Conservation (phyloP, 2,329 filamentous ascomycete species). For the Ophiostoma australiae region DNA sequence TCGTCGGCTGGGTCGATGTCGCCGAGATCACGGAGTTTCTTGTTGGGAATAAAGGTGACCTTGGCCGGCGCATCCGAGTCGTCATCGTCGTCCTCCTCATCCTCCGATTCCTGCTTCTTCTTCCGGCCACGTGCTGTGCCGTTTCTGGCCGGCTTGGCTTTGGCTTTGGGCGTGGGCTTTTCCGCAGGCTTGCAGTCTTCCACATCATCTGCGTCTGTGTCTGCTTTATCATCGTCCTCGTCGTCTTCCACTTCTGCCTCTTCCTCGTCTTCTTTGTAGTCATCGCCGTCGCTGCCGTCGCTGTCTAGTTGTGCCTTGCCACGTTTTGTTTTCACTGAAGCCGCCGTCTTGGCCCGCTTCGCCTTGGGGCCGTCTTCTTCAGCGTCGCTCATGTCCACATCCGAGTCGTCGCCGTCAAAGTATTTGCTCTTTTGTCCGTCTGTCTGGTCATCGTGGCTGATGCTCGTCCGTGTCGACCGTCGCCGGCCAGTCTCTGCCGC, state of each 20-base stretch:
- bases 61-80: constrained; percentile 37
- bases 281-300: constrained; percentile 27
- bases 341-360: constrained; percentile 26
- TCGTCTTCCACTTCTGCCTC: constrained; percentile 26
- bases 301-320: constrained; percentile 25
- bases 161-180: constrained; percentile 23
- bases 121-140: not conserved
- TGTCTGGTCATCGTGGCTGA: constrained; percentile 30
- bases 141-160: constrained; percentile 23
- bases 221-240: constrained; percentile 28
- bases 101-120: not conserved
- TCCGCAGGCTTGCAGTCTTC: constrained; percentile 22
- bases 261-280: constrained; percentile 29
- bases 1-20: constrained; percentile 48
- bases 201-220: constrained; percentile 29
- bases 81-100: constrained; percentile 37
- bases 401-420: constrained; percentile 41
- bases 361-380: not conserved
- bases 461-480: constrained; percentile 46
- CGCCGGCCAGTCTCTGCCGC: constrained; percentile 33
- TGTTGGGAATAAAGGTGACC: constrained; percentile 41
- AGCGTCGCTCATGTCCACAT: constrained; percentile 23
- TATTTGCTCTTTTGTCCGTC: constrained; percentile 45
- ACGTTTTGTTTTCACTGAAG: no score
- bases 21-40: constrained; percentile 39